Conservation (phyloP, 2,329 filamentous ascomycete species). For the Mycosphaerella arachidis region DNA sequence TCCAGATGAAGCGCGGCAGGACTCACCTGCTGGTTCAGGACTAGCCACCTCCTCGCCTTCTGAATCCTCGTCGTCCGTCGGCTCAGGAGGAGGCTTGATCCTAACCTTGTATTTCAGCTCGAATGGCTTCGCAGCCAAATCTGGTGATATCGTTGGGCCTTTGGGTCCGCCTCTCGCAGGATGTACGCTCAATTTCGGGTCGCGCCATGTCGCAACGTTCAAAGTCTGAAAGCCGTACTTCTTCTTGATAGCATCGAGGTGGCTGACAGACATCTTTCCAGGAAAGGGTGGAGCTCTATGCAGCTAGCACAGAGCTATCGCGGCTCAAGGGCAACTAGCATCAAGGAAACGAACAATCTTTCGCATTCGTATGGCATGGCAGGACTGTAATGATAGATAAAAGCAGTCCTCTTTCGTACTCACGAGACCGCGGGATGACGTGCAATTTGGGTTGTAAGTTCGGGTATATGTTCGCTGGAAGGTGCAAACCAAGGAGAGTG, state of each 20-base stretch:
- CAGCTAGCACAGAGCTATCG: neutral
- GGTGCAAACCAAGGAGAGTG: neutral
- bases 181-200: constrained; percentile 24
- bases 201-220: constrained; percentile 25
- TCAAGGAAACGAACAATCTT: neutral
- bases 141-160: constrained; percentile 20
- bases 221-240: constrained; percentile 24
- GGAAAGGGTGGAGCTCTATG: neutral
- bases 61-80: constrained; percentile 26
- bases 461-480: neutral
- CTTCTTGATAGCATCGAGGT: constrained; percentile 19
- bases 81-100: constrained; percentile 20
- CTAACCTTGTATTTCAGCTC: constrained; percentile 25
- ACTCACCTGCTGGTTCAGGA: neutral
- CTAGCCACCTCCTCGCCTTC: constrained; percentile 11
- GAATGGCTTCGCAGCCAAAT: constrained; percentile 20
- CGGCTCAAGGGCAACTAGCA: constrained; percentile 1
- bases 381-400: neutral
- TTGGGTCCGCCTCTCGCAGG: constrained; percentile 25
- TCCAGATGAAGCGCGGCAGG: neutral
- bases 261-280: constrained; percentile 12
- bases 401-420: constrained; percentile 6
- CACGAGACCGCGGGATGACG: constrained; percentile 16
- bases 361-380: constrained; percentile 12
- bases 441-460: constrained; percentile 4